Conservation (phyloP, 257 asterid species). For the Avicennia marina region DNA sequence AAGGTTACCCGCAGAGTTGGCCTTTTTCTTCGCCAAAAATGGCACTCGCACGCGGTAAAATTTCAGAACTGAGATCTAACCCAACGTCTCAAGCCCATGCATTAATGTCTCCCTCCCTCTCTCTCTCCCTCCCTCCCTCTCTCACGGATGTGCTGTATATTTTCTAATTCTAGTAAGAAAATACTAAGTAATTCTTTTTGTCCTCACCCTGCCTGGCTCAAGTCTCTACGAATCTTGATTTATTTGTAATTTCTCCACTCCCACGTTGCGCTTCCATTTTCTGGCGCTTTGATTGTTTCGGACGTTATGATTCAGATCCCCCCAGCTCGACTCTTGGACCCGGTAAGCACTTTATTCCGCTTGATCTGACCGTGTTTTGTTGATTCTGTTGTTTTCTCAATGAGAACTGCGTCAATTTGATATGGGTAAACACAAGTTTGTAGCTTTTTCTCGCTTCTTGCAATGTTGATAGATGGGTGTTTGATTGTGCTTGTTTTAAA, state of each 20-base stretch:
- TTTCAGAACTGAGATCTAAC: conserved; percentile 17
- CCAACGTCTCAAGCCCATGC: neutral
- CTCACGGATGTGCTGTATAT: neutral
- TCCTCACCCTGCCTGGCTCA: neutral
- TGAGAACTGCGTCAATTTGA: neutral
- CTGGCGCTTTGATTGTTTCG: neutral
- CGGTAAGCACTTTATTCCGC: conserved; percentile 12
- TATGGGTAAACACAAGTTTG: neutral
- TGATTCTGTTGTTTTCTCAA: neutral
- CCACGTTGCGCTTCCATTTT: neutral
- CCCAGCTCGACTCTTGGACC: conserved; percentile 12
- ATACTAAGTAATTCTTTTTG: neutral
- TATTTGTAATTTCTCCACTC: neutral
- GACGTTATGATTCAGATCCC: conserved; percentile 19
- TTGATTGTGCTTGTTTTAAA: neutral
- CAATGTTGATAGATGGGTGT: neutral
- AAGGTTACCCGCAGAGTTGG: conserved; percentile 2
- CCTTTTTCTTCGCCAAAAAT: conserved; percentile 4
- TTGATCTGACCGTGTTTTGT: conserved; percentile 1
- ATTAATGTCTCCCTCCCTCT: too few relatives aligned
- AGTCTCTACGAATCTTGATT: conserved; percentile 7
- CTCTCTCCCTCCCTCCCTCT: neutral
- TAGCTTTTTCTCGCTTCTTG: neutral
- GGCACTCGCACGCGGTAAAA: conserved; percentile 8
- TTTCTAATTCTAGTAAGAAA: conserved; percentile 4